Evolutionary conservation across 768 basidiomycete genomes (phyloP).

Genomic region (Boletellus sp.): DNA sequence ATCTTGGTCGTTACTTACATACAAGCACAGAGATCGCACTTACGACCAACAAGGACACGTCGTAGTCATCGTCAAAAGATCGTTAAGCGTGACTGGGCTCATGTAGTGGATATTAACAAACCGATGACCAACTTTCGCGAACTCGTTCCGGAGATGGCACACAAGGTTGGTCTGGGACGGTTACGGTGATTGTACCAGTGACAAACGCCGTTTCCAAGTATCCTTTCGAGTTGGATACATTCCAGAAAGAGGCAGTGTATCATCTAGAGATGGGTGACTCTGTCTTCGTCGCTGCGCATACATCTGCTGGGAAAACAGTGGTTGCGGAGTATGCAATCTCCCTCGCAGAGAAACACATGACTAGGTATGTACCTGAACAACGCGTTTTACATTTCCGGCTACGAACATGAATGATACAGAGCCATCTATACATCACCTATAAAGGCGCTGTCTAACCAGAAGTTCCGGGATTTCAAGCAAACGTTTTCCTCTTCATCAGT

Average conservation of each 20-base stretch:
- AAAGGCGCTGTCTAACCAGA: constrained; percentile 97
- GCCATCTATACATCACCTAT: constrained; percentile 99
- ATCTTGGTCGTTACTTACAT: constrained; percentile 3
- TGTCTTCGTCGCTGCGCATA: constrained; percentile 99
- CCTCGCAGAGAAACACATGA: constrained; percentile 97
- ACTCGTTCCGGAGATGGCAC: constrained; percentile 95
- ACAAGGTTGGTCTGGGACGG: constrained; percentile 52
- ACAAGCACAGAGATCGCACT: constrained; percentile 47
- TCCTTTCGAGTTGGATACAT: constrained; percentile 97
- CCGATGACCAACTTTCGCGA: constrained; percentile 86
- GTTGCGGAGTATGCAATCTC: constrained; percentile 99
- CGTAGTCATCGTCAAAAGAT: constrained; percentile 43
- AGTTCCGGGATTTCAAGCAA: constrained; percentile 97
- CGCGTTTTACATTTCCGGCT: constrained; percentile 12
- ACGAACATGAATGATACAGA: constrained; percentile 38
- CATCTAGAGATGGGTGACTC: constrained; percentile 96
- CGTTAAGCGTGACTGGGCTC: constrained; percentile 95
- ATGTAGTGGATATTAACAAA: constrained; percentile 90
- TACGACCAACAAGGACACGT: constrained; percentile 50
- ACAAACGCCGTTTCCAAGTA: constrained; percentile 51
- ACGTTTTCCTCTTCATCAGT: constrained; percentile 90
- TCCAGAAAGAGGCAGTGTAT: constrained; percentile 98
- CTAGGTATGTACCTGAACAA: constrained; percentile 54
- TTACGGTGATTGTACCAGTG: neutral
- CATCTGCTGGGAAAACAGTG: constrained; percentile 98